A percentile compares a stretch with the other conserved stretches of the same genome.
phyloP scores from a whole-genome alignment of 2,329 filamentous ascomycete species.

The Pseudohalonectria lignicola region DNA sequence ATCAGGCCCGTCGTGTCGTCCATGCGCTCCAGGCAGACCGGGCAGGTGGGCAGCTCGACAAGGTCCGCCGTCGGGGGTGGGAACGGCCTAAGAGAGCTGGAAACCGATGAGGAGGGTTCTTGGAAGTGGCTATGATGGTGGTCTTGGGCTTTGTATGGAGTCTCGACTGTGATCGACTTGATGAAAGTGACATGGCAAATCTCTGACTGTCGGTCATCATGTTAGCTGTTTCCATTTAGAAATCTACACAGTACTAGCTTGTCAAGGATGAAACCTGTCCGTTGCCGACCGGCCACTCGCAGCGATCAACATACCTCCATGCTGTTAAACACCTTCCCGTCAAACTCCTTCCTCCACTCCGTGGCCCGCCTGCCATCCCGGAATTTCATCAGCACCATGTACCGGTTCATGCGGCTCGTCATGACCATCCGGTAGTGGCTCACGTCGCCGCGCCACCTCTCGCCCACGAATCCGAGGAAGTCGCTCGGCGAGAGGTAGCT shows the following conservation, averaged over 20 bases:
- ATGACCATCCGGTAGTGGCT: constrained; percentile 92
- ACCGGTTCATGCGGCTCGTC: constrained; percentile 79
- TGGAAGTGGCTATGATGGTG: constrained; percentile 40
- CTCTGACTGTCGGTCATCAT: constrained; percentile 50
- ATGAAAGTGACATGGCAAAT: constrained; percentile 93
- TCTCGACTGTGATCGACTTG: constrained; percentile 79
- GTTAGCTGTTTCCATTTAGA: neutral
- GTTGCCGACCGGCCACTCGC: neutral
- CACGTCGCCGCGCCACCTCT: constrained; percentile 74
- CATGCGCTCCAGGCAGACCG: constrained; percentile 95
- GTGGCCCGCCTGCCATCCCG: constrained; percentile 61
- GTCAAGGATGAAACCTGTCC: neutral
- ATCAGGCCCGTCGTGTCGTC: constrained; percentile 91
- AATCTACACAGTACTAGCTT: neutral
- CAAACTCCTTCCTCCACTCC: constrained; percentile 77
- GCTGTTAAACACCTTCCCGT: constrained; percentile 85
- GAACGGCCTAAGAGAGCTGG: constrained; percentile 45
- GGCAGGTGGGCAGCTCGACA: constrained; percentile 87
- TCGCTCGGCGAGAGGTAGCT: constrained; percentile 88
- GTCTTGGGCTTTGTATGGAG: constrained; percentile 30
- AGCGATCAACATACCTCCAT: constrained; percentile 59
- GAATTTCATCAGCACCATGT: constrained; percentile 95
- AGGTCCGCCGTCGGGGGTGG: constrained; percentile 67
- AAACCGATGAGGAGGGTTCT: constrained; percentile 44
- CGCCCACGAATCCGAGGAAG: constrained; percentile 83